Base-by-base conservation (phyloP, 345 rosid species). In the Heritiera littoralis region DNA sequence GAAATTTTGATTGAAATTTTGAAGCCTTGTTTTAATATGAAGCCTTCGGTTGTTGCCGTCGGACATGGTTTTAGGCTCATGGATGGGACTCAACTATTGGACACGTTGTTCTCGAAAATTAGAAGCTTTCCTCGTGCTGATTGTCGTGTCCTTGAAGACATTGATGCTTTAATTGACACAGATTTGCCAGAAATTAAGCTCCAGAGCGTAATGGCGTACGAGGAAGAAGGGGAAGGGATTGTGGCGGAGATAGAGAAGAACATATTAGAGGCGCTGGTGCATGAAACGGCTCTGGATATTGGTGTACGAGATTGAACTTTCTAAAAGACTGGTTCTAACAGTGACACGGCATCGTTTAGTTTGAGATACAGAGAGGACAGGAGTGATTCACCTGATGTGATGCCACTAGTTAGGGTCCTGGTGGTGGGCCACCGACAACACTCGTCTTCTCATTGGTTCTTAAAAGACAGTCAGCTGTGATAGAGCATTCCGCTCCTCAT, bases 371-470 rank as follows among this genome's bases (percentile, higher is more conserved):
- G 76, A 51, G 66, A 48, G 83, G n/a, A 81, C 72, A 13, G 73
- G 91, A 89, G 87, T 74, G 2, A 67, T 80, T 92, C 97, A 92
- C 93, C 93, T 88, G 97, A 87, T n/a, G 85, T 80, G 92, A 86
- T 83, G 82, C 85, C 56, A 74, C 74, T 78, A 59, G 81, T 9
- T 41, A 84, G 76, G 81, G 79, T 48, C 3, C 18, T 14, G 18
- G 56, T 76, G 80, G 87, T 76, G 80, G 87, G 88, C 30, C 41
- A 10, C 46, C 45, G 76, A 63, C 85, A 59, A 10, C 9, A 12
- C 72, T 75, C 48, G 54, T 72, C 82, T 52, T 80, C 77, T 77
- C 15, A 81, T 84, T 79, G 85, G 82, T 58, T 77, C 58, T 86
- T 60, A 52, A 72, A 79, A 35, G 38, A 35, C 38, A 83, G 83